A percentile compares a stretch with the other conserved stretches of the same genome.
Conservation (phyloP, 345 rosid genomes). For the Kernera saxatilis region DNA sequence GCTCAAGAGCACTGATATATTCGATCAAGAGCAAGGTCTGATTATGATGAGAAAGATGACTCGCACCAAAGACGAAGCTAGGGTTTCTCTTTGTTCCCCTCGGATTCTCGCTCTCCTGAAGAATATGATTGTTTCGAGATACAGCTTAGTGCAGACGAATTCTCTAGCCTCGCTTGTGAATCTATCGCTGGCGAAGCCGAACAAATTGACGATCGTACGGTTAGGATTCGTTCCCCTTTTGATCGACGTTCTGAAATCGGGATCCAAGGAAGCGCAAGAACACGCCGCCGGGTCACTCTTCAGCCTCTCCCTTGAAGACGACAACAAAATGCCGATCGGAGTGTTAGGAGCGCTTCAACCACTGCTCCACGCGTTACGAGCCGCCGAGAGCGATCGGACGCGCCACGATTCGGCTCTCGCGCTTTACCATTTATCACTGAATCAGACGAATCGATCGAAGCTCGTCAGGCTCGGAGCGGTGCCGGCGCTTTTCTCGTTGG, state of each 20-base stretch:
- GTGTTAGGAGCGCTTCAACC: slow-evolving; percentile 83
- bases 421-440: slow-evolving; percentile 61
- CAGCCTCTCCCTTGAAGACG: slow-evolving; percentile 75
- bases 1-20: slow-evolving; percentile 8
- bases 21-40: slow-evolving; percentile 31
- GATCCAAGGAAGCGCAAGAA: slow-evolving; percentile 62
- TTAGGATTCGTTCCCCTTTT: slow-evolving; percentile 63
- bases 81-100: slow-evolving; percentile 16
- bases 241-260: slow-evolving; percentile 63
- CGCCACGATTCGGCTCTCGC: slow-evolving; percentile 69
- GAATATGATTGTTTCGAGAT: slow-evolving; percentile 18
- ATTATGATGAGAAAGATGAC: slow-evolving; percentile 31
- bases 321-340: slow-evolving; percentile 75
- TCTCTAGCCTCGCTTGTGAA: slow-evolving; percentile 64
- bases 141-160: slow-evolving; percentile 22
- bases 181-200: slow-evolving; percentile 55
- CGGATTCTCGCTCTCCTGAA: slow-evolving; percentile 13
- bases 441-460: slow-evolving; percentile 60
- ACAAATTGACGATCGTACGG: slow-evolving; percentile 67
- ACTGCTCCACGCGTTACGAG: slow-evolving; percentile 51
- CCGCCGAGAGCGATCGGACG: slow-evolving; percentile 50
- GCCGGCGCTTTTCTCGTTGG: slow-evolving; percentile 47
- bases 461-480: slow-evolving; percentile 64
- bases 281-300: slow-evolving; percentile 79
- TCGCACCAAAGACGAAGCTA: slow-evolving; percentile 22